Evolutionary conservation across 1,284 basidiomycete genomes (phyloP).

Genomic region (Anthracocystis walkeri): DNA sequence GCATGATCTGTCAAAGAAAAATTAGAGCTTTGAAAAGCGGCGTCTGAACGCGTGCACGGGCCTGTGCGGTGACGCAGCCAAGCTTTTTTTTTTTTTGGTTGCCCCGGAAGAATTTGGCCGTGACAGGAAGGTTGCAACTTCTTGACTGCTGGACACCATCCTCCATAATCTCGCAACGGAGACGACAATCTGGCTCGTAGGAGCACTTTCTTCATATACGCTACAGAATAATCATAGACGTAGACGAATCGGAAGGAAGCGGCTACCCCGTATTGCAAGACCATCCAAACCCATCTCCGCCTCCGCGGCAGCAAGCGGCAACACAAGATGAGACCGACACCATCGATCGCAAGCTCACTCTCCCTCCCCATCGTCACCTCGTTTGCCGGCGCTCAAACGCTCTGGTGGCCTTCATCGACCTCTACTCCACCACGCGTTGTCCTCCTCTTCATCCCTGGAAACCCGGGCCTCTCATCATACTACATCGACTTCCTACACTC

Average conservation of each 20-base stretch:
- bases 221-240: neutral
- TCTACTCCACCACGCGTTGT: constrained; percentile 30
- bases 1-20: neutral
- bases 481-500: constrained; percentile 54
- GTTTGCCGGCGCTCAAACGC: constrained; percentile 46
- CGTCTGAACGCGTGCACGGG: neutral
- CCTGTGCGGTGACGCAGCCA: neutral
- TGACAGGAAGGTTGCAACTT: neutral
- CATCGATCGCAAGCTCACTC: constrained; percentile 28
- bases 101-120: neutral
- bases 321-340: constrained; percentile 11
- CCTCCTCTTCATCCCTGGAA: constrained; percentile 60
- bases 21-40: neutral
- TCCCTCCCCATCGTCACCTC: constrained; percentile 39
- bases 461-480: constrained; percentile 56
- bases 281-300: neutral
- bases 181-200: too few species aligned
- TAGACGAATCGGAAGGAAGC: neutral
- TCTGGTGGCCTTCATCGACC: constrained; percentile 45
- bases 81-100: neutral
- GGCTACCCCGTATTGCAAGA: neutral
- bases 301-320: neutral
- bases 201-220: too few species aligned
- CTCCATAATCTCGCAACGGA: too few species aligned
- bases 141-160: too few species aligned